Evolutionary conservation across 164 flowering plant genomes (phyloP), one percentile per base, ranked within the genome.

Genomic region (Hamamelis virginiana): DNA sequence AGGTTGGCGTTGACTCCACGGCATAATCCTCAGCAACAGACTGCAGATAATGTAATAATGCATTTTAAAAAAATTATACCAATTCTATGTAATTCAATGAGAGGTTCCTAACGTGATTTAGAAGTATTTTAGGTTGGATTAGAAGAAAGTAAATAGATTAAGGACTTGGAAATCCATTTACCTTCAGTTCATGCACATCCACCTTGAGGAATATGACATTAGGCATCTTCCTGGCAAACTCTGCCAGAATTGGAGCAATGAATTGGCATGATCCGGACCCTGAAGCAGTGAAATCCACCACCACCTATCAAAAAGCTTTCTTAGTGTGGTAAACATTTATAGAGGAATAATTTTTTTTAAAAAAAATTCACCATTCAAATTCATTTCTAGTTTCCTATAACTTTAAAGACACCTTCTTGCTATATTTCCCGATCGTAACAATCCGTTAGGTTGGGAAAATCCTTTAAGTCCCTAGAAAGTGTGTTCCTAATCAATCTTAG

Each of bases 261-360:
- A 87, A 27, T 15, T 86, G 86, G 80, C 97, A 92, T 0, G 97
- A 96, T 4, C 81, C 83, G 43, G 96, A 90, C 96, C 97, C 90
- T 53, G 94, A 76, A 72, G 97, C 97, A 50, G 94, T 90, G 78
- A 92, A 92, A 72, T 92, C 96, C 48, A 92, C 86, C 78, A 92
- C 97, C 22, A 89, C 79, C 97, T 92, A 71, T 48, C 22, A 45
- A 57, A 43, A 23, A 28, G 0, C 26, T 21, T 14, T 12, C 22
- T 21, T 46, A 51, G n/a, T 23, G 41, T 59, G 38, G 19, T 21
- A 8, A 4, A 21, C 47, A 56, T 0, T 48, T 21, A 33, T 0
- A 15, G 8, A 19, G 10, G 9, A 23, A 4, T 14, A 51, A 8
- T n/a, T n/a, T n/a, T n/a, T n/a, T n/a, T n/a, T 6, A 33, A 2